Percentiles rank a stretch among this genome's conserved stretches.
Conservation (phyloP, 2,329 filamentous ascomycete species). For the Colletotrichum karsti region DNA sequence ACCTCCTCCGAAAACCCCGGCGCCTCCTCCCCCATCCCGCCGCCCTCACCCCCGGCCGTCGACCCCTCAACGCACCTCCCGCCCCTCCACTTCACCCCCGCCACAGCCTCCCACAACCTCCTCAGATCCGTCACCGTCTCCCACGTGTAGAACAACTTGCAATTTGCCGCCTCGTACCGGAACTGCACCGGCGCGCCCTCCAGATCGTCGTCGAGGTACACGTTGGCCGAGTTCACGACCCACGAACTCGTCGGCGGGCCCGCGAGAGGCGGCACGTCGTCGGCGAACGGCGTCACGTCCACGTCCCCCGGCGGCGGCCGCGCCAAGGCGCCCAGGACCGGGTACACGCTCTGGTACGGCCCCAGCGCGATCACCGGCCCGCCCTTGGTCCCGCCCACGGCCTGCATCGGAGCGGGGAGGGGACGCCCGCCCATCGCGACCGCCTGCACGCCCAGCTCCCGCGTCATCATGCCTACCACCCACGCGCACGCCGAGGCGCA, state of each 20-base stretch:
- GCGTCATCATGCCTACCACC: slow-evolving; percentile 52
- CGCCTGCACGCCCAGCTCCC: slow-evolving; percentile 60
- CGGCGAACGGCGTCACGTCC: slow-evolving; percentile 15
- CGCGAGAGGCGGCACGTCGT: slow-evolving; percentile 3
- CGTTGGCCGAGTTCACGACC: slow-evolving; percentile 32
- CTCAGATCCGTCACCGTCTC: slow-evolving; percentile 59
- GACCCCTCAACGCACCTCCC: slow-evolving; percentile 26
- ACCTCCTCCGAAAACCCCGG: slow-evolving; percentile 11
- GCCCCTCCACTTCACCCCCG: slow-evolving; percentile 33
- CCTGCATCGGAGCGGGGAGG: slow-evolving; percentile 62
- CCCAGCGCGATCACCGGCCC: slow-evolving; percentile 42
- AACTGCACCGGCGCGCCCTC: slow-evolving; percentile 62
- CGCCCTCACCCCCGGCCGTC: slow-evolving; percentile 20
- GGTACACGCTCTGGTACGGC: not conserved
- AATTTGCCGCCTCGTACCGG: slow-evolving; percentile 67
- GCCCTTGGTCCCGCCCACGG: slow-evolving; percentile 73
- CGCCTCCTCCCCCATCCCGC: slow-evolving; percentile 3
- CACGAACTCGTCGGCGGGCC: not conserved
- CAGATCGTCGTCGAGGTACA: slow-evolving; percentile 31
- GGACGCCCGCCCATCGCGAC: slow-evolving; percentile 69
- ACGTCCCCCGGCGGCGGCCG: slow-evolving; percentile 2
- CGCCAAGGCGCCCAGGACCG: not conserved
- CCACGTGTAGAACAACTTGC: slow-evolving; percentile 66
- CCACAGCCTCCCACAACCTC: slow-evolving; percentile 60
- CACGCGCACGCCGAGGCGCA: slow-evolving; percentile 34